A percentile compares a stretch with the other conserved stretches of the same genome.
Evolutionary conservation across 75 land plant genomes (phyloP).

Genomic region (Sequoia sempervirens): DNA sequence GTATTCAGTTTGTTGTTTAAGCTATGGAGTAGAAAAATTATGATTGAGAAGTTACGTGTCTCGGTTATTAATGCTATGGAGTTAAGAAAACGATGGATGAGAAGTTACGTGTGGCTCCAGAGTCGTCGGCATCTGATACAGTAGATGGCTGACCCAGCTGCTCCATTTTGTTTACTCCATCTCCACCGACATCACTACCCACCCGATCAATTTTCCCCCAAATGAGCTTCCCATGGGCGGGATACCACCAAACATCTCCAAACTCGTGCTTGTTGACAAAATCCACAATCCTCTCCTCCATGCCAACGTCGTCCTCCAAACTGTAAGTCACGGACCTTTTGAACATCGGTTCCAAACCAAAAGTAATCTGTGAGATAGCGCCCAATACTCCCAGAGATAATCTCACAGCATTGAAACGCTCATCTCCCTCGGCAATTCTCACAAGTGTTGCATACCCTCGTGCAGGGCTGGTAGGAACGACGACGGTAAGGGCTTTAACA

Average conservation of each 20-base stretch:
- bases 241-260: slow-evolving; percentile 27
- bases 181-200: slow-evolving; percentile 8
- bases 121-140: neutral
- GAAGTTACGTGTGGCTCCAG: neutral
- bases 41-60: neutral
- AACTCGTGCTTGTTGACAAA: slow-evolving; percentile 21
- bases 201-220: slow-evolving; percentile 13
- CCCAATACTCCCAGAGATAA: slow-evolving; percentile 18
- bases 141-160: neutral
- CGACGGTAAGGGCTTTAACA: slow-evolving; percentile 16
- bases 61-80: too few relatives aligned
- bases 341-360: slow-evolving; percentile 29
- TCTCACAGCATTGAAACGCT: slow-evolving; percentile 12
- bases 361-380: slow-evolving; percentile 18
- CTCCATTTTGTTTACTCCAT: slow-evolving; percentile 18
- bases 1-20: too few relatives aligned
- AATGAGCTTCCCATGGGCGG: slow-evolving; percentile 8
- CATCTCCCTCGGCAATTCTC: neutral
- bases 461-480: slow-evolving; percentile 23
- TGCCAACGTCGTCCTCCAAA: slow-evolving; percentile 9
- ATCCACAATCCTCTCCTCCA: slow-evolving; percentile 14
- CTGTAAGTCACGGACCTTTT: slow-evolving; percentile 23
- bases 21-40: too few relatives aligned
- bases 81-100: too few relatives aligned
- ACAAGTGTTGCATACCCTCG: slow-evolving; percentile 24